Evolutionary conservation across 345 rosid genomes (phyloP).

Genomic region (Euphorbia tirucalli): DNA sequence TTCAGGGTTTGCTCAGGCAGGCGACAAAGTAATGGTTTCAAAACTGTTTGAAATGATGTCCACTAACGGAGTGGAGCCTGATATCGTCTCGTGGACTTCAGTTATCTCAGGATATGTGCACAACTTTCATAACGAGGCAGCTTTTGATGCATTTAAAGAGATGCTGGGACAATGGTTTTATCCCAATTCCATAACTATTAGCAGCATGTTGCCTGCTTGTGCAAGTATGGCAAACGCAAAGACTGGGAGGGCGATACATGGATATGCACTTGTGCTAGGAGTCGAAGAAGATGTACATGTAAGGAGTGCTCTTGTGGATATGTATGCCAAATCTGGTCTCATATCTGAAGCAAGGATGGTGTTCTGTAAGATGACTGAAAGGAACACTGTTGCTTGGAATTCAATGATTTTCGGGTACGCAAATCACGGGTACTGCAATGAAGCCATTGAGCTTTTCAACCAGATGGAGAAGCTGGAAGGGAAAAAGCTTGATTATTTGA

Average conservation of each 20-base stretch:
- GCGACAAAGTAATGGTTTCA: constrained; percentile 43
- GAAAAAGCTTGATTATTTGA: constrained; percentile 63
- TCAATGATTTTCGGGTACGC: constrained; percentile 85
- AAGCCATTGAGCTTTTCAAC: constrained; percentile 64
- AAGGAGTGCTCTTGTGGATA: constrained; percentile 74
- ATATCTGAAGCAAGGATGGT: constrained; percentile 56
- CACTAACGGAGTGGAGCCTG: constrained; percentile 51
- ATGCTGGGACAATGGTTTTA: constrained; percentile 50
- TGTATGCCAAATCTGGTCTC: constrained; percentile 78
- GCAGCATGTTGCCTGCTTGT: constrained; percentile 73
- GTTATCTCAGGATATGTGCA: constrained; percentile 73
- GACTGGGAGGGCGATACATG: constrained; percentile 70
- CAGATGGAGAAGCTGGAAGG: constrained; percentile 55
- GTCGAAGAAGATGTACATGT: constrained; percentile 60
- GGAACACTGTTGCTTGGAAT: constrained; percentile 70
- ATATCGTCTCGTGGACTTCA: constrained; percentile 80
- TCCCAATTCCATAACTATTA: constrained; percentile 66
- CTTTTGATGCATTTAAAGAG: constrained; percentile 52
- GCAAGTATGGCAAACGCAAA: constrained; percentile 40
- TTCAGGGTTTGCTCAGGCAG: constrained; percentile 60
- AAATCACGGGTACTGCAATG: constrained; percentile 62
- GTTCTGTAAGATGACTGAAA: constrained; percentile 50
- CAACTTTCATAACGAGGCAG: constrained; percentile 50
- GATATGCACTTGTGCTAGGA: constrained; percentile 59
- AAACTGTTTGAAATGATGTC: constrained; percentile 51